Evolutionary conservation across 768 basidiomycete species (phyloP).

Genomic region (Termitomyces bulborhizus): DNA sequence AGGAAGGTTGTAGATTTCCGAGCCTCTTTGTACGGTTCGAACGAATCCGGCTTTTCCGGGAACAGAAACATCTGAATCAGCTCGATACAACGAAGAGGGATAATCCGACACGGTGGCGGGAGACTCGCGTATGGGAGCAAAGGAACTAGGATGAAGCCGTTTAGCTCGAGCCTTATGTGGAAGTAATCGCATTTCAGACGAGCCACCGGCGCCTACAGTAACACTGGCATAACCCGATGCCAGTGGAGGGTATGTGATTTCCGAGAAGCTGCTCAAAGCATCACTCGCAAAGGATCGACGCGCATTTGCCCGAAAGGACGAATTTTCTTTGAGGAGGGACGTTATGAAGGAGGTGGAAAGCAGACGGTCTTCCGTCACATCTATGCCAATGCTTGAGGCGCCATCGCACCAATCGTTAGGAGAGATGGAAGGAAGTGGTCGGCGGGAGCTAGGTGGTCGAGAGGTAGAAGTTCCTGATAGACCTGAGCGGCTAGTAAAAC

Average conservation of each 20-base stretch:
- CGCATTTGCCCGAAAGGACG: constrained; percentile 20
- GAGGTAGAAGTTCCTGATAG: not conserved
- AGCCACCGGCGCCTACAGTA: not conserved
- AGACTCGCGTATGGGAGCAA: constrained; percentile 23
- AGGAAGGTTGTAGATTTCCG: constrained; percentile 17
- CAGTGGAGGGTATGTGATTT: constrained; percentile 49
- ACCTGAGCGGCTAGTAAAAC: constrained; percentile 2
- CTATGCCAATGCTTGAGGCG: constrained; percentile 48
- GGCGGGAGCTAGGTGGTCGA: constrained; percentile 1
- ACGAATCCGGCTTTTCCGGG: constrained; percentile 21
- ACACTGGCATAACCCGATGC: constrained; percentile 15
- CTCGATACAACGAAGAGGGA: constrained; percentile 34
- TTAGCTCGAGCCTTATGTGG: constrained; percentile 14
- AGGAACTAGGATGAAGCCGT: constrained; percentile 30
- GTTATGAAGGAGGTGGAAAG: constrained; percentile 61
- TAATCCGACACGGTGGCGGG: constrained; percentile 24
- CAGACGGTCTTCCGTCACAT: constrained; percentile 50
- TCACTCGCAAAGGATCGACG: constrained; percentile 31
- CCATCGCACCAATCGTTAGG: constrained; percentile 59
- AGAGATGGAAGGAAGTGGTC: constrained; percentile 22
- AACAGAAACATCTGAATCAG: constrained; percentile 18
- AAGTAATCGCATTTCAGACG: constrained; percentile 3
- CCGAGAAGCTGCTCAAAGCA: constrained; percentile 44
- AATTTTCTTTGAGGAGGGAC: constrained; percentile 42
- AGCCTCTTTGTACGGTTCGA: constrained; percentile 7